phyloP scores from a whole-genome alignment of 2,329 filamentous ascomycete genomes.

The Aureobasidium sp. region DNA sequence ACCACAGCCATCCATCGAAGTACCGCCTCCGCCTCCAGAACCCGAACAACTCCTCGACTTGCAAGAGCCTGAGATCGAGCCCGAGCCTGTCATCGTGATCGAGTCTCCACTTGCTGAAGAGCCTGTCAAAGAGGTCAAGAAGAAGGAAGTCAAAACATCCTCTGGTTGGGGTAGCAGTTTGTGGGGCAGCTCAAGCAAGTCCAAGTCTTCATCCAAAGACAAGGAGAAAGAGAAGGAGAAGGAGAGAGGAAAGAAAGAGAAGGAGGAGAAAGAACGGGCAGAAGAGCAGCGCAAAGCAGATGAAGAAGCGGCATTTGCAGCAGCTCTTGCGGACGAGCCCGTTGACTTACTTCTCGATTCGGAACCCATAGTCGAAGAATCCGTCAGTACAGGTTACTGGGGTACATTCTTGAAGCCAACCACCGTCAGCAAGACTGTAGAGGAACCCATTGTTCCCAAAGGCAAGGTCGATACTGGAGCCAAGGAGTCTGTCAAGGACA shows the following conservation, averaged over 20 bases:
- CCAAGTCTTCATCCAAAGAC: slow-evolving; percentile 25
- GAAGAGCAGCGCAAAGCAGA: slow-evolving; percentile 25
- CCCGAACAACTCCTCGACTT: slow-evolving; percentile 5
- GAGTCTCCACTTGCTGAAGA: slow-evolving; percentile 9
- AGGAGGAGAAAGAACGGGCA: slow-evolving; percentile 29
- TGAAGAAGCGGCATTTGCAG: slow-evolving; percentile 26
- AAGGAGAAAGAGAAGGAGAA: slow-evolving; percentile 32
- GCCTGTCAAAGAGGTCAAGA: slow-evolving; percentile 21
- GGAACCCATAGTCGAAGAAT: slow-evolving; percentile 18
- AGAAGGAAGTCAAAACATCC: slow-evolving; percentile 33
- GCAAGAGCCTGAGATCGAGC: slow-evolving; percentile 11
- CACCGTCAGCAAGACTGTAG: slow-evolving; percentile 33
- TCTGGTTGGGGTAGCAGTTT: slow-evolving; percentile 22
- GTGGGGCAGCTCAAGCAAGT: slow-evolving; percentile 26
- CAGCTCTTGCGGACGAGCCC: slow-evolving; percentile 26
- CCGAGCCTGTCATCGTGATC: neutral
- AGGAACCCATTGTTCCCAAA: slow-evolving; percentile 35
- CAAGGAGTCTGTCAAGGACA: slow-evolving; percentile 43
- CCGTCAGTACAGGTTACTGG: slow-evolving; percentile 34
- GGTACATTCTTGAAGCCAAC: slow-evolving; percentile 36
- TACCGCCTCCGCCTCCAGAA: slow-evolving; percentile 15
- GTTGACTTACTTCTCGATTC: slow-evolving; percentile 25
- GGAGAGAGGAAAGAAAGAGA: slow-evolving; percentile 15
- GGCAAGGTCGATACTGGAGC: slow-evolving; percentile 31
- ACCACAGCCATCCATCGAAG: slow-evolving; percentile 21